These are phyloP conservation scores for Chrysopogon serrulatus DNA, from an alignment of 176 grass and related monocot genomes.

Conservation along the genomic window DNA sequence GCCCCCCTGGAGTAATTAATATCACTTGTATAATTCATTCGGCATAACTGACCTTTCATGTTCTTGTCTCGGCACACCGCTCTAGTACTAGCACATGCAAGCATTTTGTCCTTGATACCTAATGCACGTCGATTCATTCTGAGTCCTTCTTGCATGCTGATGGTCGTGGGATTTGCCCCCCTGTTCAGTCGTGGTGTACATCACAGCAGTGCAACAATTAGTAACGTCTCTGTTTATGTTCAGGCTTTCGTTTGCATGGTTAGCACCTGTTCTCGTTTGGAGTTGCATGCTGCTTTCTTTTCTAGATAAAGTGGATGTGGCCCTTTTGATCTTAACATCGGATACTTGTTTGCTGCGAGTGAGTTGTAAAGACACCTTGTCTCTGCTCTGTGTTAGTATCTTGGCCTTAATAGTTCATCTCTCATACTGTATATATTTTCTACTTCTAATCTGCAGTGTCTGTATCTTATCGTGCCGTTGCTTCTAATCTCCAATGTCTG, in stretches of 20 bases:
- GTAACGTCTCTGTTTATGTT: conserved; percentile 32
- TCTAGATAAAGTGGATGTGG: not conserved
- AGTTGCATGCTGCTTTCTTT: conserved; percentile 35
- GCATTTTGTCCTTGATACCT: conserved; percentile 10
- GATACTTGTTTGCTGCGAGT: conserved; percentile 19
- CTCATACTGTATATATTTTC: not conserved
- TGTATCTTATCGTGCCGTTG: conserved; percentile 2
- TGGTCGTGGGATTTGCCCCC: conserved; percentile 7
- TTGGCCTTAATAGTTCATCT: conserved; percentile 1
- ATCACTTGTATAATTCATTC: conserved; percentile 9
- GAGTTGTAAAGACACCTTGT: not conserved
- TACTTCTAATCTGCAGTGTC: not conserved
- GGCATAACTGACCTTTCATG: conserved; percentile 9
- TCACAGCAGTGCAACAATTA: not conserved
- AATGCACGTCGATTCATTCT: conserved; percentile 28
- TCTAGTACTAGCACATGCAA: conserved; percentile 20
- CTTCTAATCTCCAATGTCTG: not conserved
- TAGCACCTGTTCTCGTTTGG: conserved; percentile 8
- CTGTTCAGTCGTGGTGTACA: conserved; percentile 9
- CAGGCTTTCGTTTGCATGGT: conserved; percentile 11
- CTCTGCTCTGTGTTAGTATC: conserved; percentile 28
- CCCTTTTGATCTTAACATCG: not conserved
- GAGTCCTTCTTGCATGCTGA: conserved; percentile 20
- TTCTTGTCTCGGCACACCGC: conserved; percentile 3
- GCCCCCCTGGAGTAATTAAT: conserved; percentile 1